Conservation (phyloP, 768 basidiomycete genomes). For the Boletales sp. region DNA sequence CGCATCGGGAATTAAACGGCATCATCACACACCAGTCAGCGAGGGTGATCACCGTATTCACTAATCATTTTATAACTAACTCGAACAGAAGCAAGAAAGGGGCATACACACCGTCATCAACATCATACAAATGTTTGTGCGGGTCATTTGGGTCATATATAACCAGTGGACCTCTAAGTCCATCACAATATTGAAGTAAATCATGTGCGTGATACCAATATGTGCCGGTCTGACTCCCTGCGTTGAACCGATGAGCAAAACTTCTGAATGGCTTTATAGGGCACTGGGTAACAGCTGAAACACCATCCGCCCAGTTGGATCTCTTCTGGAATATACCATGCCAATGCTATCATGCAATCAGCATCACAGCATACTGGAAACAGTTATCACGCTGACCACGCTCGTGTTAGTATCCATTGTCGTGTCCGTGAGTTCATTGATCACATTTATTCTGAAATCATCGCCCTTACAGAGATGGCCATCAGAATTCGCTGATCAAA, state of each 20-base stretch:
- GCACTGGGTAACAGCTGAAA: slow-evolving; percentile 35
- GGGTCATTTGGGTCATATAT: slow-evolving; percentile 44
- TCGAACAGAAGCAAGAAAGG: background rate
- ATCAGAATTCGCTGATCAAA: background rate
- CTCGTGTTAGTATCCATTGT: no score
- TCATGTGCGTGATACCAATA: slow-evolving; percentile 38
- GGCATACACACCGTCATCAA: slow-evolving; percentile 38
- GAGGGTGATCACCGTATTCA: slow-evolving; percentile 23
- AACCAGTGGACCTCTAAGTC: slow-evolving; percentile 37
- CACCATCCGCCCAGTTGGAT: slow-evolving; percentile 45
- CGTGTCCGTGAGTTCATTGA: slow-evolving; percentile 1
- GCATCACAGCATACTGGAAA: background rate
- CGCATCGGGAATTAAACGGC: slow-evolving; percentile 1
- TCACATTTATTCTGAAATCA: slow-evolving; percentile 40
- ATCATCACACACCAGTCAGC: slow-evolving; percentile 19
- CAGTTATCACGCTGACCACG: no score
- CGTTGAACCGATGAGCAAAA: slow-evolving; percentile 21
- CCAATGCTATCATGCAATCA: slow-evolving; percentile 45
- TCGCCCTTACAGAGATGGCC: slow-evolving; percentile 30
- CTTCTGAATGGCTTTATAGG: slow-evolving; percentile 23
- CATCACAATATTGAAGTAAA: slow-evolving; percentile 39
- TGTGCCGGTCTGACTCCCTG: slow-evolving; percentile 23
- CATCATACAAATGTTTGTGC: slow-evolving; percentile 35
- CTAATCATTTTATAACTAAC: slow-evolving; percentile 7
- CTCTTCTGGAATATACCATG: slow-evolving; percentile 48